Base-by-base conservation (phyloP, 2,329 filamentous ascomycete genomes). In the Penicillium sp. region DNA sequence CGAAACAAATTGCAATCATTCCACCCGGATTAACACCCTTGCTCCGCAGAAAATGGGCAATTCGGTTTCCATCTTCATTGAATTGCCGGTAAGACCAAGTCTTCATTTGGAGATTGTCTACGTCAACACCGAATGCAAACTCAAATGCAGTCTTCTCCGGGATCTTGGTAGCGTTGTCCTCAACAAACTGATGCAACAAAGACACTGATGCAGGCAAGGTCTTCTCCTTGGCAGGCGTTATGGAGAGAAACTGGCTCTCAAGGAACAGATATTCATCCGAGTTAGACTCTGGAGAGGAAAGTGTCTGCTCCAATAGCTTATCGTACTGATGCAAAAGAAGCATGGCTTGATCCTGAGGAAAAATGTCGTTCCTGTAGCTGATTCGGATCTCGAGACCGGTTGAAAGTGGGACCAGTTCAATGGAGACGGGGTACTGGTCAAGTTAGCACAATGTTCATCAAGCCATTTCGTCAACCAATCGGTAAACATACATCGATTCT, bases 131-230 rank as follows among this genome's bases (percentile, higher is more conserved):
- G 0, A 81, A 81, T 3, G 88, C 85, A 70, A 96, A 96, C 61
- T 96, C 88, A 1, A 97, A 81, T 0, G 93, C 93, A 3, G 79
- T 74, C 39, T 82, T 85, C 0, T 85, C 65, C 0, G 92, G 89
- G 21, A 80, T 73, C 0, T 74, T 65, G 0, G 61, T 35, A 0
- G 88, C 87, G 31, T 85, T 85, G 0, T 72, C 62, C 68, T 96
- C 90, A 6, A 96, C 87, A 58, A 96, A 89, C 55, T 93, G 80
- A 69, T 97, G 92, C 6, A 96, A 76, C 3, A 93, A 78, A 1
- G 70, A 67, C 0, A 87, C 82, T 0, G 84, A 74, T 0, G 87
- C 84, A 0, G 81, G 74, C 5, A 97, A 79, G 0, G 77, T 76
- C 0, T 79, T 69, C 8, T 85, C 76, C 50, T 82, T 79, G 0